A percentile compares a stretch with the other conserved stretches of the same genome.
Evolutionary conservation across 257 asterid genomes (phyloP).

Genomic region (Solanum sitiens): DNA sequence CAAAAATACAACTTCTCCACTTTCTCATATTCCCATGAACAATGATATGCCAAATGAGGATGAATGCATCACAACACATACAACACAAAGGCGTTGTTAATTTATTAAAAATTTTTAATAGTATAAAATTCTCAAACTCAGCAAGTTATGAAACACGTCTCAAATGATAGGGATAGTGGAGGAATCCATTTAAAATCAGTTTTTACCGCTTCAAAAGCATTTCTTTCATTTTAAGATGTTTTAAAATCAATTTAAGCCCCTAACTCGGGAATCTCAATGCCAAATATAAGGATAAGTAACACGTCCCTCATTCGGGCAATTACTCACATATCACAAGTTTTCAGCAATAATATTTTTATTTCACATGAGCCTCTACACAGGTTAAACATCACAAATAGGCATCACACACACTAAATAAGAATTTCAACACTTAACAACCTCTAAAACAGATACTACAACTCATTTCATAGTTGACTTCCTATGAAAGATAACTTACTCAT

Average conservation of each 20-base stretch:
- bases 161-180: neutral
- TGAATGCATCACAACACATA: no score
- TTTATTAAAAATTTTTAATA: no score
- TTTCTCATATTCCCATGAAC: no score
- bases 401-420: neutral
- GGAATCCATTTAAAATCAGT: neutral
- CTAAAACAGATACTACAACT: neutral
- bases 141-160: neutral
- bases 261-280: neutral
- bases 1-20: no score
- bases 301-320: neutral
- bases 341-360: neutral
- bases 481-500: neutral
- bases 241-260: neutral
- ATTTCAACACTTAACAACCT: neutral
- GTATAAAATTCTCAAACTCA: neutral
- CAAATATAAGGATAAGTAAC: neutral
- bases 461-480: neutral
- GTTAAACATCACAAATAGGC: neutral
- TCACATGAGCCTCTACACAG: neutral
- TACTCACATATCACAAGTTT: neutral
- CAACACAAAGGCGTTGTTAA: neutral
- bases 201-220: neutral
- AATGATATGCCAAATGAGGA: no score
- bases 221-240: no score